A percentile compares a stretch with the other conserved stretches of the same genome.
These are phyloP conservation scores for Chlamydomonas sphaeroides DNA, from an alignment of 139 green algal genomes.

Conservation along the genomic window DNA sequence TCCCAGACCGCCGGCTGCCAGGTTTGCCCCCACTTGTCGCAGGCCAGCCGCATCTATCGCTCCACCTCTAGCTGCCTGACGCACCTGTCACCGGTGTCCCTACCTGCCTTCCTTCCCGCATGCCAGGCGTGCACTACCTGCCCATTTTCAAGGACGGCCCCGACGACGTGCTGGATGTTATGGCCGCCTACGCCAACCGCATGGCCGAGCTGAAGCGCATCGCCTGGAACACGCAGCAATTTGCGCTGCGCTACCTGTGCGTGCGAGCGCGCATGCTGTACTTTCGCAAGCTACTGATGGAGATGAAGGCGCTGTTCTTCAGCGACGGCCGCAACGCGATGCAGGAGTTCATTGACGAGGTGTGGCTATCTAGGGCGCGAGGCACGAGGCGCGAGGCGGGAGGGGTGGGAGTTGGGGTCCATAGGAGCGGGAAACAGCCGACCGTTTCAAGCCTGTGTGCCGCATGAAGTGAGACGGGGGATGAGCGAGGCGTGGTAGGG, in stretches of 20 bases:
- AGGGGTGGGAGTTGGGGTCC: no score
- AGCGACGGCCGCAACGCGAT: neutral
- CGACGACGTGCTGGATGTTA: conserved; percentile 3
- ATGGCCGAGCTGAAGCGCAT: neutral
- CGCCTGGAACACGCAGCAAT: conserved; percentile 3
- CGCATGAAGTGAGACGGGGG: no score
- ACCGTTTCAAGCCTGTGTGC: no score
- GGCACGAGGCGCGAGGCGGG: no score
- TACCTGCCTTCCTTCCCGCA: neutral
- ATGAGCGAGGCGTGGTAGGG: no score
- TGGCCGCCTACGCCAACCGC: neutral
- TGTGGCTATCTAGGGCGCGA: no score
- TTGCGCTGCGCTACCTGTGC: neutral
- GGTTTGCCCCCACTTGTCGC: no score
- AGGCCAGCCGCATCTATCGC: no score
- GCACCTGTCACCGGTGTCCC: no score
- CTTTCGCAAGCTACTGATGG: neutral
- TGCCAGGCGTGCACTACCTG: conserved; percentile 13
- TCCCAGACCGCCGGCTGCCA: no score
- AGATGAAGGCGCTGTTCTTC: neutral
- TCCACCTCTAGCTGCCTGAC: no score
- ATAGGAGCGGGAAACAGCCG: no score
- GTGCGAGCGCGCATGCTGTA: conserved; percentile 12
- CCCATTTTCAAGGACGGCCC: conserved; percentile 5
- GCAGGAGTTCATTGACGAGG: neutral